These are phyloP conservation scores for Fusarium dimerum DNA, from an alignment of 2,329 filamentous ascomycete species.

Conservation along the genomic window DNA sequence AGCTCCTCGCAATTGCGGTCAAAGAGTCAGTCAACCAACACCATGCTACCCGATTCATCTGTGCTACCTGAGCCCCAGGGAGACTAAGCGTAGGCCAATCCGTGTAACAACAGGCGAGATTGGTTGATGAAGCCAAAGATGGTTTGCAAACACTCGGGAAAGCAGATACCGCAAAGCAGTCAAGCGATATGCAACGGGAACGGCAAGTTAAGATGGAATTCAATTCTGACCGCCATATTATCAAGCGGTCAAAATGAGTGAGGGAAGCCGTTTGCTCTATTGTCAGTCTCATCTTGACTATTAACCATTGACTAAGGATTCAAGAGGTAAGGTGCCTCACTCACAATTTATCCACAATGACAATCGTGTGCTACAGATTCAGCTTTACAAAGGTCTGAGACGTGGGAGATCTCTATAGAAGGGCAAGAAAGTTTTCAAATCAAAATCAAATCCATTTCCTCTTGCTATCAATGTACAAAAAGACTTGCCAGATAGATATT, in stretches of 20 bases:
- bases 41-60: background rate
- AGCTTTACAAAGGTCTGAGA: no score
- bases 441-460: no score
- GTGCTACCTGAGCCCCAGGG: background rate
- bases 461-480: no score
- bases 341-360: background rate
- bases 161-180: background rate
- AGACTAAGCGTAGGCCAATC: background rate
- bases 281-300: background rate
- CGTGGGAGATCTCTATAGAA: no score
- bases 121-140: background rate
- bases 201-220: background rate
- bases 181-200: background rate
- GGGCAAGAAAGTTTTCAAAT: no score
- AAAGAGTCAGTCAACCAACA: background rate
- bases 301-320: background rate
- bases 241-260: background rate
- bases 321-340: background rate
- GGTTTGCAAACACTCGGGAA: background rate
- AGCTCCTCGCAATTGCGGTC: background rate
- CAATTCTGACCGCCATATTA: background rate
- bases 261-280: background rate
- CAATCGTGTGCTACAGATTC: no score
- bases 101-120: background rate
- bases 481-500: no score